Base-by-base conservation (phyloP, 202 grass and related monocot genomes). In the Bolboschoenoplectus hybrid region DNA sequence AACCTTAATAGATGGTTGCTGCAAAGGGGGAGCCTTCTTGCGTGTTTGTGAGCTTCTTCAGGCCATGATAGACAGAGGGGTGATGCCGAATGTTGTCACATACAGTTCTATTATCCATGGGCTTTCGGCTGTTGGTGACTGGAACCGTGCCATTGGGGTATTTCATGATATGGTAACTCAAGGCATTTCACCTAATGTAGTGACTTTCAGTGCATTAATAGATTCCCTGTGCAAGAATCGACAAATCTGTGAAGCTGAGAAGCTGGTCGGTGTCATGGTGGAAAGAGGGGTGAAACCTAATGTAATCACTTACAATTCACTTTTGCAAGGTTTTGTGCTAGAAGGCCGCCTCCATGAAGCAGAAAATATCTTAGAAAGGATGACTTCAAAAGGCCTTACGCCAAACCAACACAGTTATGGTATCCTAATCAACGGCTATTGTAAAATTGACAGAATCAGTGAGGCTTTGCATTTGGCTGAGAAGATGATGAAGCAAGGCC, bases 1-100 rank as follows among this genome's bases (percentile, higher is more conserved):
- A 5, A 60, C 11, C 6, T 7, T 86, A 9, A 79, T 86, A 26
- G 60, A 79, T 45, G 83, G 16, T 8, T 39, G 41, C 66, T 86
- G 55, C 84, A 78, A 86, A 38, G 9, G 9, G 14, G 19, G 72
- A 32, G 55, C 17, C 35, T 8, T 75, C 26, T 1, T 3, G 6
- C 26, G 44, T 44, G 41, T 35, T 44, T 45, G 0, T 4, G 17
- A 72, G 41, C 16, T 72, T 72, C 35, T 71, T 71, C 14, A 71
- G 67, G 6, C 39, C 7, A 40, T 72, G 67, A 73, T 6, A 73
- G 38, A 73, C 13, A 43, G 68, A 73, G 68, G 68, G 44, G 13
- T 43, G 4, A 73, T n/a, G 68, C 68, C 40, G 12, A 43, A 73
- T 46, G 20, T 63, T 26, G 7, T 63, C 60, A 63, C 20, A 32